A percentile compares a stretch with the other conserved stretches of the same genome.
Evolutionary conservation across 2,329 filamentous ascomycete genomes (phyloP).

Genomic region (Nigrograna mackinnonii): DNA sequence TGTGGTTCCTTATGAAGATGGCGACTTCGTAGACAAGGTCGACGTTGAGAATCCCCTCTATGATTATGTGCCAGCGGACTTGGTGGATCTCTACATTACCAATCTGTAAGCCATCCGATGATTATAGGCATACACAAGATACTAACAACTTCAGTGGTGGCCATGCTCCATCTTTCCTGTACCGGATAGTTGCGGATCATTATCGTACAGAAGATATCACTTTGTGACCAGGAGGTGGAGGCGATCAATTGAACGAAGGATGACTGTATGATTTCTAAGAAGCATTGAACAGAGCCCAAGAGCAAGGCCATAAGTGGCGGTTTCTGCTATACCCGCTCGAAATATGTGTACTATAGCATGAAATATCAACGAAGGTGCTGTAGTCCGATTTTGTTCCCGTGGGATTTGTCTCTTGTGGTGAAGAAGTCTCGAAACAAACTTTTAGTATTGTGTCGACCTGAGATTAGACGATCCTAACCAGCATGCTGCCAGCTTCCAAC

Average conservation of each 20-base stretch:
- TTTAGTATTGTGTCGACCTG: too few species aligned
- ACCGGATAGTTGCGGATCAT: conserved; percentile 73
- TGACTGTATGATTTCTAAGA: too few species aligned
- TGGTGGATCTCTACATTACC: conserved; percentile 82
- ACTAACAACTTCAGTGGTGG: conserved; percentile 56
- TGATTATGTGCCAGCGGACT: conserved; percentile 78
- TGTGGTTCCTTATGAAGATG: conserved; percentile 78
- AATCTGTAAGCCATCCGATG: conserved; percentile 66
- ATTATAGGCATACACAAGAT: conserved; percentile 3
- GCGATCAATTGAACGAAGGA: not conserved
- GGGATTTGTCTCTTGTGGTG: too few species aligned
- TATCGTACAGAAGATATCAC: conserved; percentile 75
- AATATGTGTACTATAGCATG: too few species aligned
- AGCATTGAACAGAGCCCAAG: too few species aligned
- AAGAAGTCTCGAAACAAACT: too few species aligned
- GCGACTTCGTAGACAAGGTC: conserved; percentile 75
- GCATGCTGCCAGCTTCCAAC: too few species aligned
- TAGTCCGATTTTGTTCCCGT: too few species aligned
- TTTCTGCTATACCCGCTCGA: too few species aligned
- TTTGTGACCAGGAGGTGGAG: conserved; percentile 27
- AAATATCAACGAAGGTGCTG: too few species aligned
- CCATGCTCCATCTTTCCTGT: conserved; percentile 72
- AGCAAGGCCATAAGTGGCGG: too few species aligned
- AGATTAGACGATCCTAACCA: too few species aligned
- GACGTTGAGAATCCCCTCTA: conserved; percentile 79